Evolutionary conservation across 2,329 filamentous ascomycete genomes (phyloP).

Genomic region (Nakataea oryzae): DNA sequence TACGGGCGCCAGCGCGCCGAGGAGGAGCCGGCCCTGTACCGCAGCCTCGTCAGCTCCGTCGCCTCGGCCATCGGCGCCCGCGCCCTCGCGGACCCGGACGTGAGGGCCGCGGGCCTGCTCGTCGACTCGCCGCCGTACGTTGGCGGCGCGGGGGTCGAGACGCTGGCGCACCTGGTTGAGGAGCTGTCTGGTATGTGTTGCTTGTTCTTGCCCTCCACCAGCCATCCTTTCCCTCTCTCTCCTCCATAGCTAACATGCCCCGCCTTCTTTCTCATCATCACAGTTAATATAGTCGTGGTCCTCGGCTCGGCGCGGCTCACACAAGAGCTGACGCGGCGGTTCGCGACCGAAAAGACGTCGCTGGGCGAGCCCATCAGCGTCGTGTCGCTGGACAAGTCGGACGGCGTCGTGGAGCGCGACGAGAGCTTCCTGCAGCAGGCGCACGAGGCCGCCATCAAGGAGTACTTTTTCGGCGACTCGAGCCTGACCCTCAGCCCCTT

Average conservation of each 20-base stretch:
- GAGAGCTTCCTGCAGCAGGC: slow-evolving; percentile 61
- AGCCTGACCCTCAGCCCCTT: slow-evolving; percentile 74
- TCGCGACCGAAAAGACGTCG: slow-evolving; percentile 43
- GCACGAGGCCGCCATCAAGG: slow-evolving; percentile 68
- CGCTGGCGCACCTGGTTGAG: slow-evolving; percentile 64
- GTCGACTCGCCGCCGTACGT: slow-evolving; percentile 73
- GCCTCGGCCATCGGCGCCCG: slow-evolving; percentile 70
- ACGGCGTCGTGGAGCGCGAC: slow-evolving; percentile 72
- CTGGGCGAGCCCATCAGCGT: slow-evolving; percentile 62
- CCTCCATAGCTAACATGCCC: not conserved
- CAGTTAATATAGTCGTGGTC: slow-evolving; percentile 72
- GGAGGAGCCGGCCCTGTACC: slow-evolving; percentile 63
- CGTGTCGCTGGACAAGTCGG: slow-evolving; percentile 72
- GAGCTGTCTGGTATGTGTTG: slow-evolving; percentile 36
- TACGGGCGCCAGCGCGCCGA: slow-evolving; percentile 67
- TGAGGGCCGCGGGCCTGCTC: slow-evolving; percentile 66
- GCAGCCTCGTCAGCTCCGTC: slow-evolving; percentile 62
- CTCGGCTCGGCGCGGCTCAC: slow-evolving; percentile 70
- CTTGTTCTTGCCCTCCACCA: not conserved
- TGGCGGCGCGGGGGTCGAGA: slow-evolving; percentile 54
- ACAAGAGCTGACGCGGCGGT: slow-evolving; percentile 62
- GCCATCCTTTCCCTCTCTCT: not conserved
- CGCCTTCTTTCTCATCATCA: slow-evolving; percentile 32
- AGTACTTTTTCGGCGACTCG: slow-evolving; percentile 87
- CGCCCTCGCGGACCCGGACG: slow-evolving; percentile 62